Evolutionary conservation across 2,329 filamentous ascomycete genomes (phyloP).

Genomic region (Ustilaginoidea virens): DNA sequence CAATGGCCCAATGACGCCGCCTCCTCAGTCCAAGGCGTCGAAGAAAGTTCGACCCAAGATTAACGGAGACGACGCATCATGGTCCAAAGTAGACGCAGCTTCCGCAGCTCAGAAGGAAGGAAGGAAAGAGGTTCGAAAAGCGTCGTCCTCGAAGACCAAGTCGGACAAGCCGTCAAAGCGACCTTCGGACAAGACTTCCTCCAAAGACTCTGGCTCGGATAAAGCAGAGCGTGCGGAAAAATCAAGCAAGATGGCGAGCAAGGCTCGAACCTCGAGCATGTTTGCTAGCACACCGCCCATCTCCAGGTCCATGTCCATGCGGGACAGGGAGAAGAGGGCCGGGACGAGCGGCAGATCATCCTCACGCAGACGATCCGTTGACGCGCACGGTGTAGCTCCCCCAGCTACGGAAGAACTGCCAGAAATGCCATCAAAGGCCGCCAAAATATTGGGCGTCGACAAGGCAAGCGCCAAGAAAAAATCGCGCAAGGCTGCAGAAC

Average conservation of each 20-base stretch:
- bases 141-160: constrained; percentile 43
- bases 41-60: constrained; percentile 68
- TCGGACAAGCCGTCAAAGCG: constrained; percentile 47
- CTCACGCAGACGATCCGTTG: constrained; percentile 54
- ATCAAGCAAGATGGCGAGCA: constrained; percentile 31
- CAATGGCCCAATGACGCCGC: constrained; percentile 32
- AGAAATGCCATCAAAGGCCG: constrained; percentile 59
- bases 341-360: constrained; percentile 42
- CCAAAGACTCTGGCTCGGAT: constrained; percentile 60
- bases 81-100: constrained; percentile 60
- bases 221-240: constrained; percentile 38
- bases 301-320: constrained; percentile 53
- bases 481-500: constrained; percentile 28
- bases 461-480: constrained; percentile 26
- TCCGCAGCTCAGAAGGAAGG: constrained; percentile 23
- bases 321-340: constrained; percentile 37
- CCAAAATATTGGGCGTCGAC: constrained; percentile 54
- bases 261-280: constrained; percentile 42
- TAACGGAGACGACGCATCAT: constrained; percentile 54
- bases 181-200: constrained; percentile 37
- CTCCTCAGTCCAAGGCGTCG: constrained; percentile 40
- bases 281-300: constrained; percentile 50
- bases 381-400: constrained; percentile 49
- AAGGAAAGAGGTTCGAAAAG: constrained; percentile 22
- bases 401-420: constrained; percentile 56